phyloP scores from a whole-genome alignment of 2,329 filamentous ascomycete genomes.

The Botrytis galanthina region DNA sequence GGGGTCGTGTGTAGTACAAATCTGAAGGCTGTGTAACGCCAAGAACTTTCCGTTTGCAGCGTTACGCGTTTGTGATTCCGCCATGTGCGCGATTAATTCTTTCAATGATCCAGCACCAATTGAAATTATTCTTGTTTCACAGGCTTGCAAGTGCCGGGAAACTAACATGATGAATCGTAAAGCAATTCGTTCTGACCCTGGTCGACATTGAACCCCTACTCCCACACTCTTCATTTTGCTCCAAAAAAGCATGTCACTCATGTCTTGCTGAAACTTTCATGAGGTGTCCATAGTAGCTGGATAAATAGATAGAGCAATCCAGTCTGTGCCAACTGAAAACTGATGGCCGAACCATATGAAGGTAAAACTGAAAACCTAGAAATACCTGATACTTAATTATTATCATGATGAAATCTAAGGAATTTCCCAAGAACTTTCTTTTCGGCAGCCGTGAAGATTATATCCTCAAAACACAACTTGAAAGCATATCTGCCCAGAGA shows the following conservation, averaged over 20 bases:
- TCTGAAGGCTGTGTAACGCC: neutral
- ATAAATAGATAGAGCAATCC: neutral
- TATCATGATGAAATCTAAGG: neutral
- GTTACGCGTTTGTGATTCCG: neutral
- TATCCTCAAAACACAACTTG: neutral
- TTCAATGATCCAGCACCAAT: neutral
- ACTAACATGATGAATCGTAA: neutral
- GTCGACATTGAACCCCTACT: neutral
- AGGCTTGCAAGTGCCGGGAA: neutral
- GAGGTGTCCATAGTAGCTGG: neutral
- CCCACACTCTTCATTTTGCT: neutral
- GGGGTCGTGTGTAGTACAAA: neutral
- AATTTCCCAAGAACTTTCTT: neutral
- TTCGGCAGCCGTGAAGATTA: constrained; percentile 2
- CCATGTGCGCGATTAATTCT: neutral
- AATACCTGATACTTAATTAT: neutral
- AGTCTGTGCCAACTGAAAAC: neutral
- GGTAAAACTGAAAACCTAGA: neutral
- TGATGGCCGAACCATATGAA: neutral
- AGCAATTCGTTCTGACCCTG: neutral
- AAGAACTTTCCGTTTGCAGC: neutral
- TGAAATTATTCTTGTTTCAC: neutral
- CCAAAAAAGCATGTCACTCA: neutral
- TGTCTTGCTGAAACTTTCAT: neutral
- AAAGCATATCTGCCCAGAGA: neutral